Evolutionary conservation across 2,329 filamentous ascomycete genomes (phyloP).

Genomic region (Ophiostoma ulmi): DNA sequence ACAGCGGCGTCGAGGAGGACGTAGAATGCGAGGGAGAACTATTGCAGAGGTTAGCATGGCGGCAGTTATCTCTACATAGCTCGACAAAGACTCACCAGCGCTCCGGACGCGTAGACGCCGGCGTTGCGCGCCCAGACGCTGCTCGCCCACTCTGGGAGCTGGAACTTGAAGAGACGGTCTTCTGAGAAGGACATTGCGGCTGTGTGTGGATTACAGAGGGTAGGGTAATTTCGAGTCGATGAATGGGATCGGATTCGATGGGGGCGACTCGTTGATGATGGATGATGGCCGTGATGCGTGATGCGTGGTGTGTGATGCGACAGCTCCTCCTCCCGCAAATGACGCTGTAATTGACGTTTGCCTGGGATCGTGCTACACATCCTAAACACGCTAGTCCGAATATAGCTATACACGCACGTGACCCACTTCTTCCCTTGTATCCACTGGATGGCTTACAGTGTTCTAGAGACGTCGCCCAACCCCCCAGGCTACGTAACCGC

Average conservation of each 20-base stretch:
- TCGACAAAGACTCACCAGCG: slow-evolving; percentile 48
- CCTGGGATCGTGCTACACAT: not conserved
- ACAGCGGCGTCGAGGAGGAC: slow-evolving; percentile 62
- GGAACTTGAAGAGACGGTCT: slow-evolving; percentile 63
- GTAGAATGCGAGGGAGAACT: slow-evolving; percentile 67
- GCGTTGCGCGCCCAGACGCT: slow-evolving; percentile 58
- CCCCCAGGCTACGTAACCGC: not conserved
- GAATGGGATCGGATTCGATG: not conserved
- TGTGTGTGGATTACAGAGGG: not conserved
- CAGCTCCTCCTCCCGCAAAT: not conserved
- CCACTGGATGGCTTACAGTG: not conserved
- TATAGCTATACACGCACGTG: not conserved
- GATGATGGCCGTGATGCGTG: not conserved
- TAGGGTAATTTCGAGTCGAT: not conserved
- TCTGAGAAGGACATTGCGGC: slow-evolving; percentile 40
- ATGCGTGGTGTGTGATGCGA: not conserved
- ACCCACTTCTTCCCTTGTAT: not conserved
- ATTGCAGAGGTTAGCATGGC: not conserved
- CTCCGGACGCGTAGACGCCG: slow-evolving; percentile 59
- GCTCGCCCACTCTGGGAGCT: slow-evolving; percentile 62
- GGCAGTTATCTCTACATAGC: too few species aligned
- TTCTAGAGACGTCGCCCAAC: not conserved
- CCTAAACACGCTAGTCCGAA: not conserved
- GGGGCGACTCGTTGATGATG: not conserved
- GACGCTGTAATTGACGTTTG: slow-evolving; percentile 3